These are phyloP conservation scores for Aspergillus proliferans DNA, from an alignment of 2,329 filamentous ascomycete species.

Conservation along the genomic window DNA sequence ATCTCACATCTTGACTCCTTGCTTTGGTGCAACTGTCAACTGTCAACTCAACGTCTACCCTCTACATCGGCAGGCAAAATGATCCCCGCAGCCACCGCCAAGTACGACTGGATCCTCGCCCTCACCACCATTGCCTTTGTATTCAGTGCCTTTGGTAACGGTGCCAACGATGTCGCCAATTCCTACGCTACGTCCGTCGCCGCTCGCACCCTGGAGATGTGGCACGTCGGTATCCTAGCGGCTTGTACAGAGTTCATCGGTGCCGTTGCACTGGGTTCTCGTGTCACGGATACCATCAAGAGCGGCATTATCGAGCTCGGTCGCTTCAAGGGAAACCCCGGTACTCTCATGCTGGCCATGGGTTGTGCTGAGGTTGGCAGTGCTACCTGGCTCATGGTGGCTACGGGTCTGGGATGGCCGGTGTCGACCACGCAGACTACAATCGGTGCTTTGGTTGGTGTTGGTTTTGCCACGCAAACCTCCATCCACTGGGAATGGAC, in stretches of 20 bases:
- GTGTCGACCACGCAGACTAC: slow-evolving; percentile 40
- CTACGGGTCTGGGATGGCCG: slow-evolving; percentile 31
- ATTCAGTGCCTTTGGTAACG: slow-evolving; percentile 23
- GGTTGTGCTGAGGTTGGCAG: slow-evolving; percentile 29
- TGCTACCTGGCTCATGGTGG: slow-evolving; percentile 32
- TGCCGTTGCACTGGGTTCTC: slow-evolving; percentile 47
- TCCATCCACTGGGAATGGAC: slow-evolving; percentile 31
- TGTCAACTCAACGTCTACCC: too few species aligned
- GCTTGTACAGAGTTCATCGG: slow-evolving; percentile 48
- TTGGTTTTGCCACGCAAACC: slow-evolving; percentile 19
- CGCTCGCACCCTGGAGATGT: slow-evolving; percentile 48
- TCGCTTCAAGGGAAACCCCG: slow-evolving; percentile 30
- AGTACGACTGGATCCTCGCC: slow-evolving; percentile 26
- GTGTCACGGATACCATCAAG: slow-evolving; percentile 40
- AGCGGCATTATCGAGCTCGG: slow-evolving; percentile 38
- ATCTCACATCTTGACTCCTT: too few species aligned
- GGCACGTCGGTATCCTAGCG: slow-evolving; percentile 46
- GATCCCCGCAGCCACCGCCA: slow-evolving; percentile 17
- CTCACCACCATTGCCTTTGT: slow-evolving; percentile 23
- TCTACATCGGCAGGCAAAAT: slow-evolving; percentile 7
- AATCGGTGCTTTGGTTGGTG: slow-evolving; percentile 30
- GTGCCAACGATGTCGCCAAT: slow-evolving; percentile 47
- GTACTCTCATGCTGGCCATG: slow-evolving; percentile 36
- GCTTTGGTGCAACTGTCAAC: too few species aligned
- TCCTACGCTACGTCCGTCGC: slow-evolving; percentile 50